phyloP scores from a whole-genome alignment of 2,329 filamentous ascomycete species.

The Beauveria pseudobassiana region DNA sequence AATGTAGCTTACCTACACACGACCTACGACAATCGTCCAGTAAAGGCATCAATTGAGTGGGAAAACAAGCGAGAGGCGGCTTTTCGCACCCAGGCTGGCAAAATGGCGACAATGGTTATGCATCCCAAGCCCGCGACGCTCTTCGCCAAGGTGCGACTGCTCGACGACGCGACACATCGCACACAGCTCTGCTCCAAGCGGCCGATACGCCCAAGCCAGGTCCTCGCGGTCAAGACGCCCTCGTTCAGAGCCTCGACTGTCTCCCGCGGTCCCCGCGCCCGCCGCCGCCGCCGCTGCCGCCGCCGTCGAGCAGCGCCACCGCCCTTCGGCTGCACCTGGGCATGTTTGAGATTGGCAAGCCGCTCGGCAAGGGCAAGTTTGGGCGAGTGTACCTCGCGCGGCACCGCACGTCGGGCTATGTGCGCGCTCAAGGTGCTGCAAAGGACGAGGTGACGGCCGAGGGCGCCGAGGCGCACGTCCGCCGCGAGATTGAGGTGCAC shows the following conservation, averaged over 20 bases:
- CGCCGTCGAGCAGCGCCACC: slow-evolving; percentile 28
- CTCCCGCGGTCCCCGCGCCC: slow-evolving; percentile 15
- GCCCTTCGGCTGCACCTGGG: slow-evolving; percentile 56
- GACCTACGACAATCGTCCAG: neutral
- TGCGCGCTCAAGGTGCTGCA: slow-evolving; percentile 81
- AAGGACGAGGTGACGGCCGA: slow-evolving; percentile 70
- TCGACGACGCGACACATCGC: slow-evolving; percentile 8
- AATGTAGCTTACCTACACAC: neutral
- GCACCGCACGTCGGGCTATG: slow-evolving; percentile 69
- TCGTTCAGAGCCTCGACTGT: neutral
- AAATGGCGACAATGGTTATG: slow-evolving; percentile 11
- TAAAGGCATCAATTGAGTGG: neutral
- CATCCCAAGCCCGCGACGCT: slow-evolving; percentile 6
- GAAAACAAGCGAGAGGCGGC: neutral
- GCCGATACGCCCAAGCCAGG: slow-evolving; percentile 9
- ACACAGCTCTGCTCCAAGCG: slow-evolving; percentile 10
- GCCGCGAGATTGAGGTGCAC: slow-evolving; percentile 83
- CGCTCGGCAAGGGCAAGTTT: slow-evolving; percentile 82
- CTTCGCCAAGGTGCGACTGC: slow-evolving; percentile 7
- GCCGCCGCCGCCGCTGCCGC: slow-evolving; percentile 16
- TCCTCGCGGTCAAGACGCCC: slow-evolving; percentile 1
- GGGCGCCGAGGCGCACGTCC: slow-evolving; percentile 73
- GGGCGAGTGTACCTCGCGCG: slow-evolving; percentile 78
- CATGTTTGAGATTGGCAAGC: slow-evolving; percentile 84
- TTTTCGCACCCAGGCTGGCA: neutral